Base-by-base conservation (phyloP, 257 asterid genomes). In the Nicotiana undulata region DNA sequence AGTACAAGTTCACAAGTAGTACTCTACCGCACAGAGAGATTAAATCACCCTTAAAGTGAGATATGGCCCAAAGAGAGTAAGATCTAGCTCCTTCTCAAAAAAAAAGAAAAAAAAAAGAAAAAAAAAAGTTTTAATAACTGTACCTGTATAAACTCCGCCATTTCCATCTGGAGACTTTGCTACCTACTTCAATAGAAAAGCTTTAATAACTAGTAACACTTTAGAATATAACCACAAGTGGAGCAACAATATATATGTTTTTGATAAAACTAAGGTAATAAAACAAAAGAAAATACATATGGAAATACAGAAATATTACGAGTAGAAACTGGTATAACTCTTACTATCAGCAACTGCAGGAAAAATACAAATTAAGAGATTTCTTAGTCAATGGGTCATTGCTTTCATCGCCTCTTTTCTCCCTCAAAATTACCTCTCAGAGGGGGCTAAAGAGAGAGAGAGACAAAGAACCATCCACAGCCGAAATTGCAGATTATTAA, bases 161-260 rank as follows among this genome's bases (percentile, higher is more conserved):
- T 95, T 95, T 82, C 99, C 99, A 87, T 95, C 99, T 74, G 98
- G 99, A 82, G 99, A 93, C 88, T 91, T 93, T 18, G 98, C 97
- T 60, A 93, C 94, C 99, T 95, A 92, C 44, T 74, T 74, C 79
- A 74, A 74, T 40, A 26, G 51, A 26, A 40, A 74, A 49, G 26
- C 79, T 49, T 74, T 74, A 49, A 74, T 49, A 49, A 1, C 44
- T 74, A 49, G 8, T 0, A 63, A 31, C 6, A 79, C 52, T 79
- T 49, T n/a, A 31, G 70, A 15, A 61, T 66, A 60, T 51, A 77
- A 74, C 58, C 44, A 32, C 40, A 24, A 52, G 15, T 13, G 24
- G 28, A 61, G 34, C 15, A 61, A 7, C 28, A 37, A 34, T 37
- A 26, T 2, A 51, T 28, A 3, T 63, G 6, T 28, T 13, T 28